These are phyloP conservation scores for Leucosporidium yakuticum DNA, from an alignment of 768 basidiomycete species.

Conservation along the genomic window DNA sequence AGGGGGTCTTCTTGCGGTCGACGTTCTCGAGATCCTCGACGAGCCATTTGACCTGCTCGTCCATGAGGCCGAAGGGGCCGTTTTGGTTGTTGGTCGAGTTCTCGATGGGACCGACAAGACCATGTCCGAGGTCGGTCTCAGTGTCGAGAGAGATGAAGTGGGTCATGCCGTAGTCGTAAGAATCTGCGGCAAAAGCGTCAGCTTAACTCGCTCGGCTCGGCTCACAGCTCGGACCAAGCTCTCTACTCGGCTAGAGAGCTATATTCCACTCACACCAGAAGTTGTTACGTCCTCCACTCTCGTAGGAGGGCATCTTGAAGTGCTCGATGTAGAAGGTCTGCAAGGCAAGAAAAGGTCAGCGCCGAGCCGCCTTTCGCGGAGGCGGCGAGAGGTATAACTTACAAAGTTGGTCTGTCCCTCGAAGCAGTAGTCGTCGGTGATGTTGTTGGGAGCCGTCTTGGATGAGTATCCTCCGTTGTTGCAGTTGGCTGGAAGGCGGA, in stretches of 20 bases:
- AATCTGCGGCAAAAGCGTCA: not conserved
- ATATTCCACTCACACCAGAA: conserved; percentile 31
- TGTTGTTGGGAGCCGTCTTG: not conserved
- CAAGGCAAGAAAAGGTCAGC: too few relatives aligned
- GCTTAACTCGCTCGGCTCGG: not conserved
- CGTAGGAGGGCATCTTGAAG: conserved; percentile 35
- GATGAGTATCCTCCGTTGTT: conserved; percentile 18
- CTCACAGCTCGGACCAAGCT: not conserved
- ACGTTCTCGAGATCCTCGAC: conserved; percentile 36
- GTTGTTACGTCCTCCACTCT: conserved; percentile 30
- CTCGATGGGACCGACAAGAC: conserved; percentile 19
- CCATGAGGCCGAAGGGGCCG: conserved; percentile 28
- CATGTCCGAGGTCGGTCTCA: conserved; percentile 35
- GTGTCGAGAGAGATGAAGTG: conserved; percentile 39
- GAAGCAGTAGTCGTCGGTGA: not conserved
- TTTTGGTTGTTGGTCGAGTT: conserved; percentile 12
- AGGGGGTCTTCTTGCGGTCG: conserved; percentile 37
- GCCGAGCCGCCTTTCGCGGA: conserved; percentile 8
- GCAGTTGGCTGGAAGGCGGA: conserved; percentile 11
- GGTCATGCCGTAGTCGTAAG: conserved; percentile 36
- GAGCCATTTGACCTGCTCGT: conserved; percentile 35
- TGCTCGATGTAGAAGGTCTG: conserved; percentile 35
- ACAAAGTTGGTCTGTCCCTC: conserved; percentile 18
- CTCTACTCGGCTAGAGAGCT: not conserved
- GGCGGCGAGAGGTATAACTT: not conserved